Percentiles rank a stretch among this genome's conserved stretches.
These are phyloP conservation scores for Amphichorda felina DNA, from an alignment of 2,329 filamentous ascomycete species.

Conservation along the genomic window DNA sequence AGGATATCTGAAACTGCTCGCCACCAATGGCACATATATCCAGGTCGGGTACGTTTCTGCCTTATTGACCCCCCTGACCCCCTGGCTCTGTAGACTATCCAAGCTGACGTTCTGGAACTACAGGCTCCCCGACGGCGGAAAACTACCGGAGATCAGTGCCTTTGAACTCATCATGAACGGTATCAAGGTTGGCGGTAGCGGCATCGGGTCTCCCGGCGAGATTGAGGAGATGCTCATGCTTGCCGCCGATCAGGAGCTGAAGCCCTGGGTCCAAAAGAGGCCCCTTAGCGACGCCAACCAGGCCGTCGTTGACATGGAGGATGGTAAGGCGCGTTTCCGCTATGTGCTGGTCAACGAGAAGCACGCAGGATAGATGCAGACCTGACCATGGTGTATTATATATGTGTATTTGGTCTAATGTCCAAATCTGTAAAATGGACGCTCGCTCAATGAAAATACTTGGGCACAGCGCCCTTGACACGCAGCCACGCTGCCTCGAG, in stretches of 20 bases:
- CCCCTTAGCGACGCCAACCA: slow-evolving; percentile 40
- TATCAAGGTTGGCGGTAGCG: slow-evolving; percentile 1
- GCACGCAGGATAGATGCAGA: too few relatives aligned
- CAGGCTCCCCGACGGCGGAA: slow-evolving; percentile 2
- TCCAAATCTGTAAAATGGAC: too few relatives aligned
- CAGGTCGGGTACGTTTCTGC: background rate
- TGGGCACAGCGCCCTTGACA: background rate
- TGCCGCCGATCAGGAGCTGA: slow-evolving; percentile 37
- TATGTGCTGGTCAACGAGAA: slow-evolving; percentile 25
- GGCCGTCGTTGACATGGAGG: slow-evolving; percentile 38
- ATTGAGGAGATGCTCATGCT: slow-evolving; percentile 45
- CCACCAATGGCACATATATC: background rate
- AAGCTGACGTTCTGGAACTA: too few relatives aligned
- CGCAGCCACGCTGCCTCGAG: background rate
- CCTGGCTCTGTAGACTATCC: too few relatives aligned
- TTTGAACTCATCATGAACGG: slow-evolving; percentile 1
- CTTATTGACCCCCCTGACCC: too few relatives aligned
- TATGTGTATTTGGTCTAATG: too few relatives aligned
- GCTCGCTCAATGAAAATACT: too few relatives aligned
- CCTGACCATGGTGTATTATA: too few relatives aligned
- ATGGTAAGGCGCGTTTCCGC: slow-evolving; percentile 32
- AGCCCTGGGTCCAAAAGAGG: slow-evolving; percentile 39
- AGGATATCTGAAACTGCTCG: slow-evolving; percentile 30
- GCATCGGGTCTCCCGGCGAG: slow-evolving; percentile 20
- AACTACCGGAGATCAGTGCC: slow-evolving; percentile 4